Evolutionary conservation across 2,329 filamentous ascomycete species (phyloP).

Genomic region (Parafenestella ontariensis): DNA sequence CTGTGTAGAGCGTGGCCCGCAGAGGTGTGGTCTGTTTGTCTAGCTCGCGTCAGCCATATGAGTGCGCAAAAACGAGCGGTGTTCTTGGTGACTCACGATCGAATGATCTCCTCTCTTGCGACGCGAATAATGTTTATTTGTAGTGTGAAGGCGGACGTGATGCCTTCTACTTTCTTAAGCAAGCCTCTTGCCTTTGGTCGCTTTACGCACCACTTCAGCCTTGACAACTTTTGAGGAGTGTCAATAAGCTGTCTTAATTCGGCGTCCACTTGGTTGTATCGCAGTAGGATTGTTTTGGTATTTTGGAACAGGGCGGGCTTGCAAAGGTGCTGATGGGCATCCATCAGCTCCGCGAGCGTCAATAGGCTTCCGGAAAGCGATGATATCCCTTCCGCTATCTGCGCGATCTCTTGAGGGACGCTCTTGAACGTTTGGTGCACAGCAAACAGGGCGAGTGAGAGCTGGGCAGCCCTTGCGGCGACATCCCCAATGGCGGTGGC

Average conservation of each 20-base stretch:
- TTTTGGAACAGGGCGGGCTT: slow-evolving; percentile 14
- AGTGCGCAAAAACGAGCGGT: neutral
- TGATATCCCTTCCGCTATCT: slow-evolving; percentile 19
- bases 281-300: slow-evolving; percentile 4
- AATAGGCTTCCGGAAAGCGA: slow-evolving; percentile 12
- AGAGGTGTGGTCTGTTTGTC: neutral
- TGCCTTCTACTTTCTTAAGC: slow-evolving; percentile 28
- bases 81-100: neutral
- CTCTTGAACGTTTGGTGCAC: slow-evolving; percentile 23
- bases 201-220: slow-evolving; percentile 23
- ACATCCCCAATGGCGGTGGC: slow-evolving; percentile 16
- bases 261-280: slow-evolving; percentile 12
- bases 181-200: slow-evolving; percentile 19
- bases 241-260: slow-evolving; percentile 16
- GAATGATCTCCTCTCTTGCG: slow-evolving; percentile 17
- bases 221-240: slow-evolving; percentile 7
- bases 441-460: slow-evolving; percentile 23
- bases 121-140: slow-evolving; percentile 18
- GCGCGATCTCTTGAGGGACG: slow-evolving; percentile 23
- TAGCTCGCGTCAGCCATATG: neutral
- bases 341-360: slow-evolving; percentile 11
- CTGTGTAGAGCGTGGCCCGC: neutral
- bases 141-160: slow-evolving; percentile 23
- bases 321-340: slow-evolving; percentile 10
- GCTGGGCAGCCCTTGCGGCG: slow-evolving; percentile 15